Evolutionary conservation across 371 early-diverging fungal genomes (phyloP).

Genomic region (Actinomortierella wolfii): DNA sequence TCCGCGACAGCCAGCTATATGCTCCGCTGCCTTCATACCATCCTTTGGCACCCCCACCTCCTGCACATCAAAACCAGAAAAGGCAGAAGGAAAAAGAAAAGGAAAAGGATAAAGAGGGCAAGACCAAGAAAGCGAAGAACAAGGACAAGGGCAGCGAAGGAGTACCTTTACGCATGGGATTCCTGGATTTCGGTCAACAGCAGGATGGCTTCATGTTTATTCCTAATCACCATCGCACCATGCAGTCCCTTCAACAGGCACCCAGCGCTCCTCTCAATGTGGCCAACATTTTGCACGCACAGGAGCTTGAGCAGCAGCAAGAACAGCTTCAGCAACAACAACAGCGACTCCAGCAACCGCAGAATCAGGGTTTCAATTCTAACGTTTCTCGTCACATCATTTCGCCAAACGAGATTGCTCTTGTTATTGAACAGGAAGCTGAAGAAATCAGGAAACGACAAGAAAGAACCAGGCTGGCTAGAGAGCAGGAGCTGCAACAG

Average conservation of each 20-base stretch:
- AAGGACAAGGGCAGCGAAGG: slow-evolving; percentile 18
- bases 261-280: neutral
- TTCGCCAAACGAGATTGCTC: slow-evolving; percentile 32
- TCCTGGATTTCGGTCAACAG: neutral
- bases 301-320: slow-evolving; percentile 12
- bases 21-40: no score
- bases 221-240: slow-evolving; percentile 40
- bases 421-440: slow-evolving; percentile 33
- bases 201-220: slow-evolving; percentile 33
- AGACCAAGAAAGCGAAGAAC: slow-evolving; percentile 23
- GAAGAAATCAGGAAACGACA: slow-evolving; percentile 23
- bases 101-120: slow-evolving; percentile 5
- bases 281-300: slow-evolving; percentile 6
- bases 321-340: slow-evolving; percentile 22
- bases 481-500: no score
- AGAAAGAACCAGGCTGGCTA: neutral
- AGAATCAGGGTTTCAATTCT: slow-evolving; percentile 18
- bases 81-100: slow-evolving; percentile 12
- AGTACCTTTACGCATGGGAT: neutral
- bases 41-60: no score
- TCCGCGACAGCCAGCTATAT: no score
- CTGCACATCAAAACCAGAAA: slow-evolving; percentile 2
- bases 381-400: slow-evolving; percentile 40
- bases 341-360: slow-evolving; percentile 23
- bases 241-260: slow-evolving; percentile 27